Conservation (phyloP, 257 asterid genomes). For the Forsythia suspensa region DNA sequence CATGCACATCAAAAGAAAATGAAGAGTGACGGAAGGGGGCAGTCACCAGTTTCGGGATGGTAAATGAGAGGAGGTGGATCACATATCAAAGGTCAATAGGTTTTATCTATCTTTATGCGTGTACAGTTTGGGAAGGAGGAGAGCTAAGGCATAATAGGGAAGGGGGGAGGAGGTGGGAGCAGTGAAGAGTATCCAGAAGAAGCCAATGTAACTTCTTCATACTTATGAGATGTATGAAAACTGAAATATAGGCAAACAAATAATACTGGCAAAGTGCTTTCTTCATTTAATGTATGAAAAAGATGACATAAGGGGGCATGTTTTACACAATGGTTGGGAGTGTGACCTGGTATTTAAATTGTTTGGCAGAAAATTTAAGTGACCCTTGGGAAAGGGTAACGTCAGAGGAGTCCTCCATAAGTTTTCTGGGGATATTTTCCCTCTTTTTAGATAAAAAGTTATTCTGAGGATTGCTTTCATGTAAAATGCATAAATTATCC, state of each 20-base stretch:
- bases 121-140: no score
- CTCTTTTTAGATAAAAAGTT: not conserved
- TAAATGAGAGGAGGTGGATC: not conserved
- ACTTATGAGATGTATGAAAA: not conserved
- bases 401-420: not conserved
- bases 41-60: not conserved
- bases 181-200: constrained; percentile 6
- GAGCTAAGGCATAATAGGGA: not conserved
- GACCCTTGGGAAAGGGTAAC: not conserved
- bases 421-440: not conserved
- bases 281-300: not conserved
- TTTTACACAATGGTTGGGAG: not conserved
- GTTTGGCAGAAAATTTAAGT: not conserved
- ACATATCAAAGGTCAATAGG: no score
- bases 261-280: not conserved
- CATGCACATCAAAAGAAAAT: not conserved
- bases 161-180: not conserved
- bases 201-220: not conserved
- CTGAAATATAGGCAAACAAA: not conserved
- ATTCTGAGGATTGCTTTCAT: not conserved
- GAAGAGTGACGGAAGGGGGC: not conserved
- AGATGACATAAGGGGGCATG: not conserved
- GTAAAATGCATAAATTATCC: not conserved
- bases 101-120: no score
- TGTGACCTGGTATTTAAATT: not conserved